phyloP scores from a whole-genome alignment of 2,329 filamentous ascomycete genomes.

The Trichoderma sp. region DNA sequence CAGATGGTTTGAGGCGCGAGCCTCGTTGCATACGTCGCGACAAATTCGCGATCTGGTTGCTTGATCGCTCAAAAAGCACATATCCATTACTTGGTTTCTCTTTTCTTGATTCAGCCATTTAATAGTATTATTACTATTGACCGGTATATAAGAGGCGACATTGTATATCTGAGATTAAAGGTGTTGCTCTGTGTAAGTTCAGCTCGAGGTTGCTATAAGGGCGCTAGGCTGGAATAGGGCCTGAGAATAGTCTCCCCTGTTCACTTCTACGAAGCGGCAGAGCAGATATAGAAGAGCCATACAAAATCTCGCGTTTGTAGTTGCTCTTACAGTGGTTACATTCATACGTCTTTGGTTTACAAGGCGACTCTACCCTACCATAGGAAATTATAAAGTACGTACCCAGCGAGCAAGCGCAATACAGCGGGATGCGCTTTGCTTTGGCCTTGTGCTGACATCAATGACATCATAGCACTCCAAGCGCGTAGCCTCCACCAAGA shows the following conservation, averaged over 20 bases:
- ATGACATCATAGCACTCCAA: conserved; percentile 9
- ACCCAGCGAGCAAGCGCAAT: neutral
- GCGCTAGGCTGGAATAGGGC: conserved; percentile 8
- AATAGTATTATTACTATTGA: neutral
- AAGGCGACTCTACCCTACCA: neutral
- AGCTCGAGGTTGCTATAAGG: neutral
- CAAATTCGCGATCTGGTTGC: neutral
- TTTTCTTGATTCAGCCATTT: neutral
- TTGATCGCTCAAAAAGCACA: neutral
- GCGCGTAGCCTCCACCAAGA: neutral
- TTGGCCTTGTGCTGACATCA: neutral
- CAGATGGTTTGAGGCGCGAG: neutral
- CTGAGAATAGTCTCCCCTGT: neutral
- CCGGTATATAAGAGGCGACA: neutral
- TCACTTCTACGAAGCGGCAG: neutral
- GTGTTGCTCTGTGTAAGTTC: conserved; percentile 1
- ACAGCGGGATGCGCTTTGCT: neutral
- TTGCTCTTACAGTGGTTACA: neutral
- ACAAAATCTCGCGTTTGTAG: neutral
- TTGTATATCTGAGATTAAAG: neutral
- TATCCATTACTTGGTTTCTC: neutral
- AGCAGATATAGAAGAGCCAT: neutral
- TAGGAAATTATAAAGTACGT: neutral
- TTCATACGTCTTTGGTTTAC: neutral
- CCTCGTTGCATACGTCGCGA: conserved; percentile 19